These are phyloP conservation scores for Bothia castanella DNA, from an alignment of 1,284 basidiomycete genomes.

Conservation along the genomic window DNA sequence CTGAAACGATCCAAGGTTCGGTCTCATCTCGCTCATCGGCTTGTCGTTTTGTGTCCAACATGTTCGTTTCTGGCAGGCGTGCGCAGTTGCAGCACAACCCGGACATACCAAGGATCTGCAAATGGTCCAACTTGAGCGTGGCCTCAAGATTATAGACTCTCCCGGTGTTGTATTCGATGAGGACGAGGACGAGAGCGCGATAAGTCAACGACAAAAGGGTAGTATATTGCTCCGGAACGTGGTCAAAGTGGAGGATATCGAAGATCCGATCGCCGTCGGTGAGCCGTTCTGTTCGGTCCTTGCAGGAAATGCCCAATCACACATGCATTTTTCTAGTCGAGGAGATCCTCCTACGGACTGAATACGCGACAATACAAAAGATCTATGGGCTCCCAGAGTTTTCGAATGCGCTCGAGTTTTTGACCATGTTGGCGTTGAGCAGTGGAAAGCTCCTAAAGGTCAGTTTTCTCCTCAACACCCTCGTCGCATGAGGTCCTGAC, in stretches of 20 bases:
- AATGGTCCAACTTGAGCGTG: constrained; percentile 88
- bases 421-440: constrained; percentile 86
- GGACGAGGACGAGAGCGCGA: constrained; percentile 47
- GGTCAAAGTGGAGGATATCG: constrained; percentile 87
- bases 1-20: constrained; percentile 82
- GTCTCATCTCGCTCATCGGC: constrained; percentile 17
- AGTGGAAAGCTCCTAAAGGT: constrained; percentile 85
- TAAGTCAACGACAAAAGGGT: constrained; percentile 53
- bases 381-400: constrained; percentile 82
- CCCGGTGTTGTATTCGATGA: constrained; percentile 94
- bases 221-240: constrained; percentile 88
- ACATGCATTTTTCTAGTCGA: constrained; percentile 55
- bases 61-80: constrained; percentile 59
- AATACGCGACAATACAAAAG: constrained; percentile 64
- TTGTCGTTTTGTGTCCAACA: constrained; percentile 30
- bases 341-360: constrained; percentile 75
- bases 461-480: not conserved
- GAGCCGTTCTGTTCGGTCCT: constrained; percentile 27
- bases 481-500: not conserved
- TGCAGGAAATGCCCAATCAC: too few relatives aligned
- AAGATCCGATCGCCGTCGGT: constrained; percentile 89
- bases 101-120: constrained; percentile 96
- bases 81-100: constrained; percentile 91
- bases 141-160: constrained; percentile 90
- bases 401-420: constrained; percentile 73